Evolutionary conservation across 2,329 filamentous ascomycete genomes (phyloP), one percentile per base, ranked within the genome.

Genomic region (Cytospora leucostoma): DNA sequence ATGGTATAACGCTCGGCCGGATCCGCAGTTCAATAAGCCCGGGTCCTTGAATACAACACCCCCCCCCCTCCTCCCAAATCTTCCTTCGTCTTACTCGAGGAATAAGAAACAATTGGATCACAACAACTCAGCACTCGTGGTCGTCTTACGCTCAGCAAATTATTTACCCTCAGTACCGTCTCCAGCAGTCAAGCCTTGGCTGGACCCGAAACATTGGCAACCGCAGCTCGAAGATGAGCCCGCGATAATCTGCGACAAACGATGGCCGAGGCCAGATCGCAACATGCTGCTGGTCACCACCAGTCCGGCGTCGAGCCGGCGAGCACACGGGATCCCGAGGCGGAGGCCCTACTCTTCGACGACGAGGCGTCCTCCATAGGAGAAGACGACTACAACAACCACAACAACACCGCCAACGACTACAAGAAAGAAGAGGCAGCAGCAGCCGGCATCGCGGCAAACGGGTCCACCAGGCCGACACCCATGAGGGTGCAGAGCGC

Each of bases 221-320:
- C 34, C 27, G 15, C 50, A 27, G 27, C 67, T 62, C 63, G 59
- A 67, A 70, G 61, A 73, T 72, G 71, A 67, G 62, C 69, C 68
- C 67, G 69, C 69, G 59, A 67, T 66, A 62, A 61, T 44, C 17
- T 37, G n/a, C 49, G 50, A 57, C 52, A 52, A 66, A 62, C 47
- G 34, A 72, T 70, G 71, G 69, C 71, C 69, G 69, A 67, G 68
- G 70, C 71, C 69, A 70, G 64, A 70, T 68, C 68, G 61, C 68
- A 72, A 58, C 53, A 57, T 47, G 33, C 55, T 38, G 47, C 64
- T 54, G 49, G 66, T 21, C 44, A 56, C 13, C 40, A 63, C 59
- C 54, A 38, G 34, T 27, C n/a, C 58, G 51, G 52, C 51, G 66
- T 56, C 62, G 62, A 63, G 44, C 12, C 59, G 52, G 38, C 56